Conservation (phyloP, 192 early-diverging fungal species). For the Mortierella antarctica region DNA sequence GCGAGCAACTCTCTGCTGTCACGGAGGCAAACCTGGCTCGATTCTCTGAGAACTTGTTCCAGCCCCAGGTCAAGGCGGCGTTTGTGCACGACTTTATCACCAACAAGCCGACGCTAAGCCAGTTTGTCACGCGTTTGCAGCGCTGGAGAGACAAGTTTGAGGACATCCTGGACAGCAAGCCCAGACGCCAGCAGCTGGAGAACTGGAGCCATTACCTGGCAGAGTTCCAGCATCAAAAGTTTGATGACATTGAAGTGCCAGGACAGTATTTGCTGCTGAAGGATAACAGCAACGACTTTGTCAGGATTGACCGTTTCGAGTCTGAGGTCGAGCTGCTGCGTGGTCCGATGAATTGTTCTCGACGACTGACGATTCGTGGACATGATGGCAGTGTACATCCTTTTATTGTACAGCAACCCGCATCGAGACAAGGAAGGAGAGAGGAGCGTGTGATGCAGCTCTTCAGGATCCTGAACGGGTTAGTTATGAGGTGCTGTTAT, state of each 20-base stretch:
- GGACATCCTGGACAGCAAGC: conserved; percentile 82
- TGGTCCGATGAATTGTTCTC: conserved; percentile 76
- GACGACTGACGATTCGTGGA: conserved; percentile 88
- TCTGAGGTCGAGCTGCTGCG: conserved; percentile 90
- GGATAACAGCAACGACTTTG: conserved; percentile 89
- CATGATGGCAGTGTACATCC: conserved; percentile 90
- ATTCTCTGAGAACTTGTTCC: conserved; percentile 88
- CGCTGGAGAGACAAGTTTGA: conserved; percentile 96
- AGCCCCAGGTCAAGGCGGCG: conserved; percentile 63
- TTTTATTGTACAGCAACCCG: conserved; percentile 97
- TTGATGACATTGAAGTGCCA: conserved; percentile 99
- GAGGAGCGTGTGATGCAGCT: conserved; percentile 97
- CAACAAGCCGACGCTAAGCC: conserved; percentile 83
- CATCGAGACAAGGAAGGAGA: conserved; percentile 85
- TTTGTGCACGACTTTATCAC: conserved; percentile 96
- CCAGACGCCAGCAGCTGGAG: conserved; percentile 85
- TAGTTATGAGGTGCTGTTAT: conserved; percentile 1
- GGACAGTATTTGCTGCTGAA: conserved; percentile 93
- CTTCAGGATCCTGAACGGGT: conserved; percentile 91
- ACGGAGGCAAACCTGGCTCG: conserved; percentile 85
- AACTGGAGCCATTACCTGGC: conserved; percentile 92
- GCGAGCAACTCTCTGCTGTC: conserved; percentile 67
- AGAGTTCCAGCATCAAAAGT: conserved; percentile 99
- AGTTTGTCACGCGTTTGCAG: conserved; percentile 88
- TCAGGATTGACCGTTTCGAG: conserved; percentile 94